Conservation (phyloP, 1,139 yeast genomes). For the Magnusiomyces magnusii region DNA sequence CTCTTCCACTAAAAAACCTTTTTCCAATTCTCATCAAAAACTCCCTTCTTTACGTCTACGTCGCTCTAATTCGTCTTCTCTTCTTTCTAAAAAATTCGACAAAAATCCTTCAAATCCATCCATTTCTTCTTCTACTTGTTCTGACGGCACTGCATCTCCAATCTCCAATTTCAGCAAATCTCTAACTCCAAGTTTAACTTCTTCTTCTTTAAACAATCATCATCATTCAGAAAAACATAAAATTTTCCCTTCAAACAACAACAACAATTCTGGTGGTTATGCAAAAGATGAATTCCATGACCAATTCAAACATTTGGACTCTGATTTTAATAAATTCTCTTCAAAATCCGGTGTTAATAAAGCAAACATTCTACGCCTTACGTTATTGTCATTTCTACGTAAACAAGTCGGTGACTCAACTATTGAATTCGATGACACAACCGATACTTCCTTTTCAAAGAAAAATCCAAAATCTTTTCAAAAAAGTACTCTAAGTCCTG, state of each 20-base stretch:
- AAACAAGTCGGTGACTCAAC: conserved; percentile 22
- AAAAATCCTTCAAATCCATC: too few species aligned
- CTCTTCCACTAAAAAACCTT: neutral
- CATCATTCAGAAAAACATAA: neutral
- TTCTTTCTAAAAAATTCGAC: neutral
- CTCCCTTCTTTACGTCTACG: neutral
- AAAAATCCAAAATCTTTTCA: conserved; percentile 29
- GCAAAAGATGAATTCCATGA: conserved; percentile 4
- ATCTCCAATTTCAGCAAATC: neutral
- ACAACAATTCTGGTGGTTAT: neutral
- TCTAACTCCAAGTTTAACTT: neutral
- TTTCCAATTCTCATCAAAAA: neutral
- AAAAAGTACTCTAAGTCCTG: conserved; percentile 27
- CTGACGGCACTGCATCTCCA: neutral
- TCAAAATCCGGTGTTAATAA: conserved; percentile 49
- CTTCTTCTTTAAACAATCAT: neutral
- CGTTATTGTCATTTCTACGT: conserved; percentile 60
- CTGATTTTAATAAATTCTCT: conserved; percentile 26
- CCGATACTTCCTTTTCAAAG: conserved; percentile 21
- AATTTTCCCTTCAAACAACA: neutral
- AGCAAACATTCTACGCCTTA: conserved; percentile 59
- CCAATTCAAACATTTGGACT: conserved; percentile 24
- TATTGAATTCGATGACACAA: conserved; percentile 27
- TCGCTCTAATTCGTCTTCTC: neutral
- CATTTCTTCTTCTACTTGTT: neutral